phyloP scores from a whole-genome alignment of 2,329 filamentous ascomycete species.

The Penicillium janthinellum region DNA sequence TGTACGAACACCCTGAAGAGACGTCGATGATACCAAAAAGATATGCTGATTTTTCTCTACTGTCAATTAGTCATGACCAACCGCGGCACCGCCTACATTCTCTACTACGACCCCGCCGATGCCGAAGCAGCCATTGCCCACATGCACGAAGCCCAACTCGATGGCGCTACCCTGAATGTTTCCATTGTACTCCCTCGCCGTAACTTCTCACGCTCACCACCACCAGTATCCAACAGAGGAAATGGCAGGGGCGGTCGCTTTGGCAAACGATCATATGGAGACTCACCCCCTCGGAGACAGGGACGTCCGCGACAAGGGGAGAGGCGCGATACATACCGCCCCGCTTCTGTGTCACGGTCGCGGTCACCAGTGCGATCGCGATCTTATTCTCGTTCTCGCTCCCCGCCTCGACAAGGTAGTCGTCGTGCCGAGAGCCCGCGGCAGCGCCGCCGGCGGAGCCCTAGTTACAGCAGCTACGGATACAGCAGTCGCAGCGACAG shows the following conservation, averaged over 20 bases:
- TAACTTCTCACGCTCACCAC: conserved; percentile 79
- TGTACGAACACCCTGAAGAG: conserved; percentile 57
- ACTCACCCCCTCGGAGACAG: conserved; percentile 42
- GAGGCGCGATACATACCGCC: conserved; percentile 59
- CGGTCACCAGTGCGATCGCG: conserved; percentile 42
- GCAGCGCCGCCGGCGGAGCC: conserved; percentile 56
- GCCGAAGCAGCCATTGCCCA: conserved; percentile 88
- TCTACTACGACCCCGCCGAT: conserved; percentile 74
- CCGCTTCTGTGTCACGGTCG: conserved; percentile 59
- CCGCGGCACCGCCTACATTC: conserved; percentile 88
- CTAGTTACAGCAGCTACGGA: conserved; percentile 65
- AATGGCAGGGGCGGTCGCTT: conserved; percentile 56
- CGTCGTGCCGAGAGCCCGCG: conserved; percentile 39
- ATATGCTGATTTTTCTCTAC: not conserved
- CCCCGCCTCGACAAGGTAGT: conserved; percentile 42
- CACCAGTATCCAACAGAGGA: conserved; percentile 65
- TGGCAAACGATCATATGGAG: conserved; percentile 31
- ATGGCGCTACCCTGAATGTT: conserved; percentile 79
- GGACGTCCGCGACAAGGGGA: conserved; percentile 48
- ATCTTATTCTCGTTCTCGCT: conserved; percentile 46
- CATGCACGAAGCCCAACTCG: conserved; percentile 97
- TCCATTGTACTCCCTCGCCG: conserved; percentile 84
- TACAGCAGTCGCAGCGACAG: conserved; percentile 59
- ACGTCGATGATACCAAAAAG: no score
- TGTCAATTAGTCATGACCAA: conserved; percentile 72